Percentiles rank a stretch among this genome's conserved stretches.
phyloP scores from a whole-genome alignment of 176 grass and related monocot genomes.

The Cocos nucifera region DNA sequence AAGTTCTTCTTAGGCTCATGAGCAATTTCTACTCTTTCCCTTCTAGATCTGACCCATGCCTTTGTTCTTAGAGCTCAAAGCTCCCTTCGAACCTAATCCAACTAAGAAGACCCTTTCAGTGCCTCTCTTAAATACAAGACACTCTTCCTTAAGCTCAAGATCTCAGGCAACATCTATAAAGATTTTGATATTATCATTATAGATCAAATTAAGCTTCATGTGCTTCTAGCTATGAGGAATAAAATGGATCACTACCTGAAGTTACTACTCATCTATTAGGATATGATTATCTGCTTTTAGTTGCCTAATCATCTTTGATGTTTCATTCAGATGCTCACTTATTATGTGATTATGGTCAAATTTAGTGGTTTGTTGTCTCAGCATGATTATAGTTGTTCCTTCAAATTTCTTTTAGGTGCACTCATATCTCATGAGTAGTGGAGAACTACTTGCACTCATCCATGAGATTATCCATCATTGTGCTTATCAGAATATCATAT shows the following conservation, averaged over 20 bases:
- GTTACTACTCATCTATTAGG: constrained; percentile 1
- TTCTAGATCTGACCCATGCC: not conserved
- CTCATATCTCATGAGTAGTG: not conserved
- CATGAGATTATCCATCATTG: too few species aligned
- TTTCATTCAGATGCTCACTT: not conserved
- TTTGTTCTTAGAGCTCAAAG: not conserved
- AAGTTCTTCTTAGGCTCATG: not conserved
- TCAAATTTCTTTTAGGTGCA: too few species aligned
- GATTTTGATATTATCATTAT: constrained; percentile 4
- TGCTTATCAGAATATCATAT: too few species aligned
- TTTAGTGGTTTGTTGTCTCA: too few species aligned
- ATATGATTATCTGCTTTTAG: not conserved
- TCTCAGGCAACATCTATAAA: constrained; percentile 1
- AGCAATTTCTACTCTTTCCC: not conserved
- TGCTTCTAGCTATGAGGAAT: not conserved
- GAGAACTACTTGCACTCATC: not conserved
- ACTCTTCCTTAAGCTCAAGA: not conserved
- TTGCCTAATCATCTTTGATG: not conserved
- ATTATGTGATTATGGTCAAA: too few species aligned
- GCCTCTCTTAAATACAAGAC: not conserved
- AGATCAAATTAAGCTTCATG: not conserved
- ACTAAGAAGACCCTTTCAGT: not conserved
- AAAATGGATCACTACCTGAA: constrained; percentile 4
- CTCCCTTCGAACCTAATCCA: not conserved
- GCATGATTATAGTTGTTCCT: too few species aligned